Evolutionary conservation across 768 basidiomycete genomes (phyloP), one percentile per base, ranked within the genome.

Genomic region (Infundibulicybe gibba): DNA sequence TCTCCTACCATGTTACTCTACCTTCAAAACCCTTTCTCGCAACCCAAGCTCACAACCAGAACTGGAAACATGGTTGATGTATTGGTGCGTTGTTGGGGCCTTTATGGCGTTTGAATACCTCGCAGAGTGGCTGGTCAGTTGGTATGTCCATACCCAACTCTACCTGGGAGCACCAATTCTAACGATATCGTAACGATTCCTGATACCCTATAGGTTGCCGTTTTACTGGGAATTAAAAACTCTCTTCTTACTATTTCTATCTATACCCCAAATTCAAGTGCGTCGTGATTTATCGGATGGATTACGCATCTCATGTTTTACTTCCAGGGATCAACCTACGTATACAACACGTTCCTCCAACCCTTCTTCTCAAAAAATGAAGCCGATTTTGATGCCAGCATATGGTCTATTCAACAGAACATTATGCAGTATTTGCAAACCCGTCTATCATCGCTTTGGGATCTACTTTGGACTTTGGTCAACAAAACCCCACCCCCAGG

Each of bases 141-240:
- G 86, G 87, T 79, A 60, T 45, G 77, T 62, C 17, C 47, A 44
- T 30, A 47, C 37, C 34, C 25, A 25, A n/a, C n/a, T 25, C 25
- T 8, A 25, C 25, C 8, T 25, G 25, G 8, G 25, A 25, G 25
- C 25, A 8, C 8, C 25, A 25, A 25, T 25, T 8, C 8, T 25
- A 3, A 25, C 25, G 8, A 25, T 25, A 8, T 25, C 25, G 8
- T 8, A 8, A 25, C 25, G 25, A 38, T 48, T 32, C 45, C 17
- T 51, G 45, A 39, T n/a, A 5, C 44, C 33, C 17, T 42, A 40
- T 55, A 86, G 86, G 86, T 56, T 88, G 35, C 86, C 87, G 6
- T 85, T 89, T 59, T 88, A 87, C 58, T 86, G 80, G 80, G 87
- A 88, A 56, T 39, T 78, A 44, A 81, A 86, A 54, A 85, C 81